Evolutionary conservation across 176 grass and related monocot genomes (phyloP).

Genomic region (Oryza australiensis): DNA sequence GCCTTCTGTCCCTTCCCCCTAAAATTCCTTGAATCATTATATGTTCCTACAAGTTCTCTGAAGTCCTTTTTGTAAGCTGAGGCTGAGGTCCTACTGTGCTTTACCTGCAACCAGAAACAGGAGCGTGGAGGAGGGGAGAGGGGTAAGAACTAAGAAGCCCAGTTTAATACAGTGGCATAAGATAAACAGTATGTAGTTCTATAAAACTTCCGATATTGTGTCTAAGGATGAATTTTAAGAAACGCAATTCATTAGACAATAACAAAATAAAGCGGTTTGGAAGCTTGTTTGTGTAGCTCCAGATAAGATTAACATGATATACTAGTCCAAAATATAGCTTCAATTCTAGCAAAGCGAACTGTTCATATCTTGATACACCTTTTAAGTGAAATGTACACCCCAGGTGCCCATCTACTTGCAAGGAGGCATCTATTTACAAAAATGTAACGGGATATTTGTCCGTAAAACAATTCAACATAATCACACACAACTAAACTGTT

Average conservation of each 20-base stretch:
- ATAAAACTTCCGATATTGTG: not conserved
- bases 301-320: not conserved
- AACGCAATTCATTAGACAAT: not conserved
- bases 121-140: not conserved
- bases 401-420: not conserved
- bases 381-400: not conserved
- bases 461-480: not conserved
- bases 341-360: not conserved
- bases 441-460: not conserved
- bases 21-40: slow-evolving; percentile 45
- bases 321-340: not conserved
- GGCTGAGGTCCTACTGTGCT: slow-evolving; percentile 70
- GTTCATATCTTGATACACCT: slow-evolving; percentile 6
- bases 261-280: not conserved
- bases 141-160: slow-evolving; percentile 12
- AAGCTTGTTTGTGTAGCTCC: not conserved
- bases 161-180: not conserved
- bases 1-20: slow-evolving; percentile 33
- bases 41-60: slow-evolving; percentile 61
- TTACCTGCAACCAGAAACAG: slow-evolving; percentile 62
- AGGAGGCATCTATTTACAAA: not conserved
- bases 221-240: not conserved
- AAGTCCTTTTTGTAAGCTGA: slow-evolving; percentile 80
- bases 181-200: slow-evolving; percentile 6
- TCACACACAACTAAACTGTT: not conserved